These are phyloP conservation scores for Prunus persica DNA, from an alignment of 306 rosid genomes.

Conservation along the genomic window Prunus_persica_NCBIv2 NC_034009.1:28183001-28183500, in stretches of 20 bases:
- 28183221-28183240: not conserved
- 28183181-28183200: not conserved
- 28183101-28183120: slow-evolving; percentile 15
- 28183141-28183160: slow-evolving; percentile 1
- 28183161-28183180: not conserved
- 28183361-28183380: too few species aligned
- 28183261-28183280: not conserved
- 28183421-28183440: too few species aligned
- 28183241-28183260: not conserved
- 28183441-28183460: too few species aligned
- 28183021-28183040: slow-evolving; percentile 10
- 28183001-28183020: not conserved
- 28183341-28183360: too few species aligned
- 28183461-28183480: not conserved
- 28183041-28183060: not conserved
- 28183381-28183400: too few species aligned
- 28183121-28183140: not conserved
- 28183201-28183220: not conserved
- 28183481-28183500: not conserved
- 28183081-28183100: slow-evolving; percentile 21
- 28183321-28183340: too few species aligned
- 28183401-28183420: too few species aligned
- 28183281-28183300: too few species aligned
- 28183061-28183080: slow-evolving; percentile 15
- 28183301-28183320: too few species aligned